Conservation (phyloP, 805 yeast species). For the Saccharomycopsis guyanensis region DNA sequence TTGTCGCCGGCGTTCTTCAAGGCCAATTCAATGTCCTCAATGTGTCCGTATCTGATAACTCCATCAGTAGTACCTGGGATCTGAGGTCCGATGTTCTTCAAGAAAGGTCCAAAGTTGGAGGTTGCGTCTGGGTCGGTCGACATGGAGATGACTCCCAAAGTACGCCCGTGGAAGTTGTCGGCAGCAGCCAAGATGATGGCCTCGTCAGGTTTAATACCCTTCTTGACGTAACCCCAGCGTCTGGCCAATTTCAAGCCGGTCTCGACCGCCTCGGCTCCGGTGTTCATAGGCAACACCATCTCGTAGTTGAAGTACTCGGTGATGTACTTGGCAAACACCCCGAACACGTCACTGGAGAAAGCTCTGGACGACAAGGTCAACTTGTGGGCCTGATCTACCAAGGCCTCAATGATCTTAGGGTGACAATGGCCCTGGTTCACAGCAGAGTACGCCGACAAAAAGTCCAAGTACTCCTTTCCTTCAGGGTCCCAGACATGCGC, state of each 20-base stretch:
- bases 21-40: constrained; percentile 81
- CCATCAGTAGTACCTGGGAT: constrained; percentile 64
- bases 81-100: constrained; percentile 74
- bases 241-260: constrained; percentile 90
- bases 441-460: constrained; percentile 91
- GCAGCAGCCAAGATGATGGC: constrained; percentile 84
- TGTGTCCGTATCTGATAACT: constrained; percentile 70
- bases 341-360: constrained; percentile 83
- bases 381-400: constrained; percentile 76
- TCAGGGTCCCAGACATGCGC: constrained; percentile 98
- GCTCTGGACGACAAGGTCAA: constrained; percentile 89
- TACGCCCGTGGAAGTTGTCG: constrained; percentile 94
- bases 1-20: constrained; percentile 76
- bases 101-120: constrained; percentile 82
- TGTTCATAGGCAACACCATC: constrained; percentile 94
- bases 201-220: constrained; percentile 74
- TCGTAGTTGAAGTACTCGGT: constrained; percentile 89
- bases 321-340: constrained; percentile 76
- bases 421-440: constrained; percentile 98
- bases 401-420: constrained; percentile 80
- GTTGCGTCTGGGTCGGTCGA: constrained; percentile 94
- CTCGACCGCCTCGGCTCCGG: constrained; percentile 98
- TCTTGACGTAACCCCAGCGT: constrained; percentile 92
- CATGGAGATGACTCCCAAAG: constrained; percentile 91
- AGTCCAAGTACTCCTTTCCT: constrained; percentile 88